A percentile compares a stretch with the other conserved stretches of the same genome.
Conservation (phyloP, 257 asterid species). For the Penstemon davidsonii region DNA sequence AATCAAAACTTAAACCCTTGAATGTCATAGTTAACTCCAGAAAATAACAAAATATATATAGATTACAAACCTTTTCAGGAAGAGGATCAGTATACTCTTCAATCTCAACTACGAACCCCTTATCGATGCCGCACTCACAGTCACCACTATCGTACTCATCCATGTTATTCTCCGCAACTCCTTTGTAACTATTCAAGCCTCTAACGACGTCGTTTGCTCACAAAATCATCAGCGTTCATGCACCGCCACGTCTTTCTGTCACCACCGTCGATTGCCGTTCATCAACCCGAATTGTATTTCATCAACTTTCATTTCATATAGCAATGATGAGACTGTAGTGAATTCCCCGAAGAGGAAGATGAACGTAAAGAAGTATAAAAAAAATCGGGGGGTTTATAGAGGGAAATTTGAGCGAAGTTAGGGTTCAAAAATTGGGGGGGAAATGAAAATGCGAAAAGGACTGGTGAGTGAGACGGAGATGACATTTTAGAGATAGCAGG, state of each 20-base stretch:
- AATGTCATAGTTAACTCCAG: too few relatives aligned
- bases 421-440: not conserved
- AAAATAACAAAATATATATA: too few relatives aligned
- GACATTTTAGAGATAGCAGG: not conserved
- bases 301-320: constrained; percentile 27
- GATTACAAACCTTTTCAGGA: too few relatives aligned
- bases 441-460: not conserved
- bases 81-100: too few relatives aligned
- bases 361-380: not conserved
- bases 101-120: too few relatives aligned
- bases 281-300: constrained; percentile 30
- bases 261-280: constrained; percentile 49
- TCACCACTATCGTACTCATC: too few relatives aligned
- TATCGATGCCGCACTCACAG: too few relatives aligned
- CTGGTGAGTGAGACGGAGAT: constrained; percentile 12
- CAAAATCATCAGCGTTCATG: constrained; percentile 31
- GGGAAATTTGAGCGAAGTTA: not conserved
- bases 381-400: not conserved
- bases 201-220: constrained; percentile 28
- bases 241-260: constrained; percentile 39
- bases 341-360: not conserved
- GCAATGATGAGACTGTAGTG: not conserved
- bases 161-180: not conserved
- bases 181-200: constrained; percentile 28
- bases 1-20: too few relatives aligned